Base-by-base conservation (phyloP, 495 filamentous ascomycete genomes). In the Aeminium ludgeri region DNA sequence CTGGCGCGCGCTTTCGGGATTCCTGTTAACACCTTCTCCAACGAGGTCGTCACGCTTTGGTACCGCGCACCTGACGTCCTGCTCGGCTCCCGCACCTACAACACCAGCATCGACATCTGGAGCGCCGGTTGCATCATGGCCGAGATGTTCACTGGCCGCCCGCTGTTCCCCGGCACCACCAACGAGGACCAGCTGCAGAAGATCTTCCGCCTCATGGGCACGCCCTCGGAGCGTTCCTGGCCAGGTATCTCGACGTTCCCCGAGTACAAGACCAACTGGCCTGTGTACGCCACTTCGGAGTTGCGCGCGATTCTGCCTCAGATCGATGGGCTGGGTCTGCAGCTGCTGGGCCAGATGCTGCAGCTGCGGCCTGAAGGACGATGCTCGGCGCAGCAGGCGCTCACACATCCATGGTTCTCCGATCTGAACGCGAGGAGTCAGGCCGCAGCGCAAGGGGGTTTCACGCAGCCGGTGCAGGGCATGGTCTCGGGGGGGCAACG, bases 71-170 rank as follows among this genome's bases (percentile, higher is more conserved):
- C 86, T 1, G 86, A 95, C 50, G 86, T 95, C 28, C 73, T 95
- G 23, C 73, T 95, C 30, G 86, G 86, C 34, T 82, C 76, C 46
- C 65, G 86, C 44, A 93, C 87, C 29, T 95, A 95, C 60, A 95
- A 91, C 60, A 95, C 86, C 18, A 87, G 81, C 62, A 95, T 95
- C 63, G 86, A 95, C 54, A 95, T 95, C 63, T 95, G 86, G 86
- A 86, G 80, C 15, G 86, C 86, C 11, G 86, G 86, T 30, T 95
- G 86, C 59, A 95, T 95, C 66, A 95, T 95, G 86, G 87, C 86
- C 10, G 86, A 95, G 63, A 89, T 95, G 80, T 94, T 84, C 60
- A 91, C 85, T 0, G 87, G 86, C 10, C 74, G 87, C 2, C 86
- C 86, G 0, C 68, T 95, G 10, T 95, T 95, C 64, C 86, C 86